phyloP scores from a whole-genome alignment of 352 stramenopile species.

The Pythium scleroteichum region DNA sequence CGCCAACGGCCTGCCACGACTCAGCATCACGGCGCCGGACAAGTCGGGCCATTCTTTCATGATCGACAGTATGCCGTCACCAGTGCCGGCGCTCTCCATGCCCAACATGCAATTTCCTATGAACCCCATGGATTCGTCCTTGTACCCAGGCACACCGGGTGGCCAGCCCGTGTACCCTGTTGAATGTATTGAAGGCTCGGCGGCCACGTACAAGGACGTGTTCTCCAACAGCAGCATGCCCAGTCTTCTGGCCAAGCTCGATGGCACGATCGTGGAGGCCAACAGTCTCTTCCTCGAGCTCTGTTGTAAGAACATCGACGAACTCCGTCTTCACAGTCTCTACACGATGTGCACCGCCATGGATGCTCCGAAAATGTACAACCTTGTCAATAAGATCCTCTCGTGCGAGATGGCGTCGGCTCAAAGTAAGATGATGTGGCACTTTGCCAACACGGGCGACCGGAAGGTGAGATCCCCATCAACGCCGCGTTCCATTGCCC shows the following conservation, averaged over 20 bases:
- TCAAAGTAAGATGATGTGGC: constrained; percentile 87
- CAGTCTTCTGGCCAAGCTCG: constrained; percentile 70
- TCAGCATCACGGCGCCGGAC: constrained; percentile 55
- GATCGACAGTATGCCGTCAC: constrained; percentile 78
- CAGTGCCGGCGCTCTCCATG: constrained; percentile 68
- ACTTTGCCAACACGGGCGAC: constrained; percentile 67
- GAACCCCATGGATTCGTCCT: constrained; percentile 49
- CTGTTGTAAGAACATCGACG: constrained; percentile 78
- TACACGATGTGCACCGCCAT: constrained; percentile 81
- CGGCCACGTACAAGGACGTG: constrained; percentile 70
- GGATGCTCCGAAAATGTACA: constrained; percentile 83
- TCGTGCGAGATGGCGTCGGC: constrained; percentile 75
- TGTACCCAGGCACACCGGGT: constrained; percentile 27
- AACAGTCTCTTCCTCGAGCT: constrained; percentile 79
- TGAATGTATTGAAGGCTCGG: constrained; percentile 61
- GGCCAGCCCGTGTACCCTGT: constrained; percentile 29
- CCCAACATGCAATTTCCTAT: constrained; percentile 66
- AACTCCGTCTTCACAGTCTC: constrained; percentile 71
- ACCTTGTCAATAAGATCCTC: constrained; percentile 72
- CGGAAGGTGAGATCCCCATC: constrained; percentile 45
- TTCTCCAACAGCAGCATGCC: constrained; percentile 81
- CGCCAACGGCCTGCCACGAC: constrained; percentile 35
- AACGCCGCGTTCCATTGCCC: constrained; percentile 9
- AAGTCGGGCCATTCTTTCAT: constrained; percentile 60
- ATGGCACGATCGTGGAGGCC: constrained; percentile 78